Percentiles rank a stretch among this genome's conserved stretches.
Conservation (phyloP, 352 stramenopile species). For the Globisporangium nagaii region DNA sequence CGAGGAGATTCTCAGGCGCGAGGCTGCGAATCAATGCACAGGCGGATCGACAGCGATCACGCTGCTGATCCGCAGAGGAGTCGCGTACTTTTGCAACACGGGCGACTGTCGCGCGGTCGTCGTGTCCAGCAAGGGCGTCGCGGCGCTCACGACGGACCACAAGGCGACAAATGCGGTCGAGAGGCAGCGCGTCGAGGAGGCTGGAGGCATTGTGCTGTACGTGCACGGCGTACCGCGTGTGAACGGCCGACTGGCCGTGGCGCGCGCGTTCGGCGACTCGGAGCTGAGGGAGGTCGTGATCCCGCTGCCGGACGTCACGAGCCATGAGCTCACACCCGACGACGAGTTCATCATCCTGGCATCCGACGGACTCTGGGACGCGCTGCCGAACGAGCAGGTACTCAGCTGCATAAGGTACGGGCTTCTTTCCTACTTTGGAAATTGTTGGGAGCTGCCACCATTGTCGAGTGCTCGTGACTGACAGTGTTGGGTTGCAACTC, state of each 20-base stretch:
- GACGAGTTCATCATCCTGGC: conserved; percentile 78
- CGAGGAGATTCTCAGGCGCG: conserved; percentile 57
- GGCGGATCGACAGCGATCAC: conserved; percentile 62
- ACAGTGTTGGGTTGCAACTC: neutral
- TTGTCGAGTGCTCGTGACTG: no score
- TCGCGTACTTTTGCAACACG: conserved; percentile 63
- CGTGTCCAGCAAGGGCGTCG: conserved; percentile 28
- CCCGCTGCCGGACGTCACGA: conserved; percentile 53
- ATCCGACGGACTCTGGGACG: conserved; percentile 75
- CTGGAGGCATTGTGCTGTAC: conserved; percentile 68
- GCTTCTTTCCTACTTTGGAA: conserved; percentile 3
- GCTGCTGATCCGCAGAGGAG: conserved; percentile 43
- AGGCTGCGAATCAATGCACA: conserved; percentile 36
- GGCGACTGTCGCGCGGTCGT: conserved; percentile 74
- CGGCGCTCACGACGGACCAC: conserved; percentile 66
- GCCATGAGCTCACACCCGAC: conserved; percentile 32
- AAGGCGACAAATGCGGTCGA: conserved; percentile 64
- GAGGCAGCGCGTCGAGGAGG: conserved; percentile 61
- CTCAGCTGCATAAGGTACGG: conserved; percentile 46
- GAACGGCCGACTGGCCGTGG: conserved; percentile 61
- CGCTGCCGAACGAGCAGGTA: conserved; percentile 66
- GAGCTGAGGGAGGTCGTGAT: conserved; percentile 61
- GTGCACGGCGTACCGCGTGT: conserved; percentile 68
- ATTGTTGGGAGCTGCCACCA: neutral
- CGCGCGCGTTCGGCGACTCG: conserved; percentile 63